Percentiles rank a stretch among this genome's conserved stretches.
Conservation (phyloP, 371 early-diverging fungal genomes). For the Phascolomyces articulosus region DNA sequence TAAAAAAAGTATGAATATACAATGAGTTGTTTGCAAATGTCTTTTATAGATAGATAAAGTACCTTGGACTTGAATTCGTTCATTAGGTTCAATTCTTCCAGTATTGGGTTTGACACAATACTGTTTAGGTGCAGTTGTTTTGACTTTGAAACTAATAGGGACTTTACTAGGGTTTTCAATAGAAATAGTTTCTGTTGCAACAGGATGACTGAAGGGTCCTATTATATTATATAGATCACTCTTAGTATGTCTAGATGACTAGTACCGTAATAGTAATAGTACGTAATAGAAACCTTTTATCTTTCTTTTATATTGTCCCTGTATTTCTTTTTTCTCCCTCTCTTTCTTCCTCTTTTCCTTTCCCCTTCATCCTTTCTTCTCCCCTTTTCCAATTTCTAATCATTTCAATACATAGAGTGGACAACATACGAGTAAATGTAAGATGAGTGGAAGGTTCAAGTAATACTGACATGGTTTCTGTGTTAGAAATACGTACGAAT, state of each 20-base stretch:
- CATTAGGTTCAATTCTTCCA: conserved; percentile 72
- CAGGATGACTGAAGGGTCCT: conserved; percentile 69
- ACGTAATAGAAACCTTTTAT: too few species aligned
- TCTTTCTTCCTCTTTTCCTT: neutral
- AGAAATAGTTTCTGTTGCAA: conserved; percentile 52
- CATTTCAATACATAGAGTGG: too few species aligned
- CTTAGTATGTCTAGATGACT: neutral
- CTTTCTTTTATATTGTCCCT: too few species aligned
- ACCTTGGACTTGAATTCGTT: conserved; percentile 66
- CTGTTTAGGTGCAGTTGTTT: conserved; percentile 92
- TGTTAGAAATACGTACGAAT: conserved; percentile 7
- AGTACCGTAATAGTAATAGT: too few species aligned
- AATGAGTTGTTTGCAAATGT: too few species aligned
- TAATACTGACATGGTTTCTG: conserved; percentile 3
- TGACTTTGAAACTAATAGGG: conserved; percentile 85
- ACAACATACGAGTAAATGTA: conserved; percentile 10
- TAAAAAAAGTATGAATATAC: neutral
- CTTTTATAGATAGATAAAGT: too few species aligned
- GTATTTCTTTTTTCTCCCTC: neutral
- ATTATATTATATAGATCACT: neutral
- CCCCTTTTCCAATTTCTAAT: neutral
- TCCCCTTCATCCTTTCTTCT: too few species aligned
- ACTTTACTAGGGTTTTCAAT: conserved; percentile 63
- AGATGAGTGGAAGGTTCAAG: conserved; percentile 3
- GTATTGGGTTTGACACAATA: conserved; percentile 92